Conservation (phyloP, 2,329 filamentous ascomycete species). For the Ceratocystis destructans region DNA sequence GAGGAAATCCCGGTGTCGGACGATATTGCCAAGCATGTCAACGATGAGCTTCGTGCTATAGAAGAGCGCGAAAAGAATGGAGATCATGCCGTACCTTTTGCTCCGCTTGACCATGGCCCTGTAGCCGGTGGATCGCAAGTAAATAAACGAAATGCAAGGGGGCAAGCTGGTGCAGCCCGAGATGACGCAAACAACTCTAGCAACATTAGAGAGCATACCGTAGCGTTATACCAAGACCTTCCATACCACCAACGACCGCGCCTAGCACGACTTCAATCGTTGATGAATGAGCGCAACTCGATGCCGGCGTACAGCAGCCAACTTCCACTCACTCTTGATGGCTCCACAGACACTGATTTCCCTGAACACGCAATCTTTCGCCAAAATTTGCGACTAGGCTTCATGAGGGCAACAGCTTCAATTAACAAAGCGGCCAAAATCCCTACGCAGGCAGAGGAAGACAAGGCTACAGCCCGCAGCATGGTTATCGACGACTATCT, state of each 20-base stretch:
- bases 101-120: background rate
- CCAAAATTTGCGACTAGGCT: background rate
- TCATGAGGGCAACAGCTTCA: background rate
- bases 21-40: constrained; percentile 8
- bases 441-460: background rate
- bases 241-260: constrained; percentile 4
- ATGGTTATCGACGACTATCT: constrained; percentile 11
- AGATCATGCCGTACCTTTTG: background rate
- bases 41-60: constrained; percentile 7
- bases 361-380: constrained; percentile 8
- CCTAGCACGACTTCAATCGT: background rate
- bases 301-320: constrained; percentile 7
- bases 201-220: background rate
- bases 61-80: constrained; percentile 11
- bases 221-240: background rate
- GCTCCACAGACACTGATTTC: background rate
- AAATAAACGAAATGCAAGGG: background rate
- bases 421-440: too few species aligned
- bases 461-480: background rate
- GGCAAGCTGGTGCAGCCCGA: background rate
- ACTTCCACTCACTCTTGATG: background rate
- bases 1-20: constrained; percentile 10
- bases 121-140: background rate
- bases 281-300: constrained; percentile 10
- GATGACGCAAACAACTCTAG: background rate